These are phyloP conservation scores for Trichoderma guizhouense DNA, from an alignment of 2,329 filamentous ascomycete genomes.

Conservation along the genomic window DNA sequence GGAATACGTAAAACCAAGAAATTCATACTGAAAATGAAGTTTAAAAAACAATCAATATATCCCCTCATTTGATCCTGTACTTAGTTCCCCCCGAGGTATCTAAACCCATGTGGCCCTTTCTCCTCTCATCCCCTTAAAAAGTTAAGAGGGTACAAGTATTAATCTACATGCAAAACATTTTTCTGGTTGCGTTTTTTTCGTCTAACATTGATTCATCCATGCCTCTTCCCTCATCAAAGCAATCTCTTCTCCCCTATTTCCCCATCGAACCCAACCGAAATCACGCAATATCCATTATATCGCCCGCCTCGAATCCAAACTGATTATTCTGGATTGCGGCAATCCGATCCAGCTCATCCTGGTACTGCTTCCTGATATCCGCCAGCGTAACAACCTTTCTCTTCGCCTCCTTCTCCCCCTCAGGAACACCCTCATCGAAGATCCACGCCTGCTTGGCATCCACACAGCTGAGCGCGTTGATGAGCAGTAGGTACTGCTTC, in stretches of 20 bases:
- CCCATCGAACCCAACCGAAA: not conserved
- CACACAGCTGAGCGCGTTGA: constrained; percentile 89
- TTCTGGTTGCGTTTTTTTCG: not conserved
- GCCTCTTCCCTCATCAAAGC: not conserved
- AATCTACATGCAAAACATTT: constrained; percentile 7
- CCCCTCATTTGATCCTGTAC: constrained; percentile 26
- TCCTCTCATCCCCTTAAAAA: not conserved
- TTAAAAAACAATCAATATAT: constrained; percentile 20
- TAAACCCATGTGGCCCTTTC: constrained; percentile 22
- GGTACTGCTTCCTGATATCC: constrained; percentile 84
- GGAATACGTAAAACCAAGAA: constrained; percentile 21
- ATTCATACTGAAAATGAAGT: not conserved
- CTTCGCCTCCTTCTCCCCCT: constrained; percentile 40
- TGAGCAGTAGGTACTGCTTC: constrained; percentile 80
- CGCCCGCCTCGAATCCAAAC: constrained; percentile 67
- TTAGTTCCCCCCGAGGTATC: constrained; percentile 31
- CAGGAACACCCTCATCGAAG: constrained; percentile 39
- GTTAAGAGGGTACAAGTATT: constrained; percentile 1
- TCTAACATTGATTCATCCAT: not conserved
- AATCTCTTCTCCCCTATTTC: not conserved
- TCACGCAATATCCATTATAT: constrained; percentile 52
- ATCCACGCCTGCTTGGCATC: constrained; percentile 79
- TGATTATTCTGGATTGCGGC: constrained; percentile 85
- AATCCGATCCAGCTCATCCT: constrained; percentile 82
- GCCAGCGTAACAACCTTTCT: constrained; percentile 80